A percentile compares a stretch with the other conserved stretches of the same genome.
phyloP scores from a whole-genome alignment of 2,329 filamentous ascomycete genomes.

The Colletotrichum sidae region DNA sequence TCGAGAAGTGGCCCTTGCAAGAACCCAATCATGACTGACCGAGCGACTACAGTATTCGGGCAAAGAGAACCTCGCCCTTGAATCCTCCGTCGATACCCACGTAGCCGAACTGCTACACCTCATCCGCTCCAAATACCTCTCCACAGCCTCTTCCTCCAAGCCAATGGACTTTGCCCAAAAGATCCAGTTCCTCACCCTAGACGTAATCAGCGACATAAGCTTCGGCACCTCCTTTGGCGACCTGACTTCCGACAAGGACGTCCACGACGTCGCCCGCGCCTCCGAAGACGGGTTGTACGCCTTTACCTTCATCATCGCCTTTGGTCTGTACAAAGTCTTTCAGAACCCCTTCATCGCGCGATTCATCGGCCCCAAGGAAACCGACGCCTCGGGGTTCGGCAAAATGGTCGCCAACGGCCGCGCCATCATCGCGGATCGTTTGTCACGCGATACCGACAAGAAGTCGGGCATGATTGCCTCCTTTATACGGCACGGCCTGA shows the following conservation, averaged over 20 bases:
- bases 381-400: slow-evolving; percentile 33
- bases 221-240: slow-evolving; percentile 63
- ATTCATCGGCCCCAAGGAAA: slow-evolving; percentile 33
- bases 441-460: slow-evolving; percentile 27
- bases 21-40: no score
- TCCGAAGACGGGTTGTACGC: slow-evolving; percentile 47
- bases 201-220: slow-evolving; percentile 65
- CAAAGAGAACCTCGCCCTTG: slow-evolving; percentile 57
- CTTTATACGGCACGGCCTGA: slow-evolving; percentile 58
- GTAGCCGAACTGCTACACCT: slow-evolving; percentile 58
- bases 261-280: slow-evolving; percentile 59
- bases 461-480: slow-evolving; percentile 34
- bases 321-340: slow-evolving; percentile 35
- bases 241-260: slow-evolving; percentile 56
- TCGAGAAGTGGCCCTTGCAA: no score
- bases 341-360: slow-evolving; percentile 23
- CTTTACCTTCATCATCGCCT: slow-evolving; percentile 22
- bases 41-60: no score
- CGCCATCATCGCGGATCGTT: slow-evolving; percentile 24
- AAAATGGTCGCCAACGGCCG: slow-evolving; percentile 40
- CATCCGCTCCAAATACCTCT: slow-evolving; percentile 57
- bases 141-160: slow-evolving; percentile 42
- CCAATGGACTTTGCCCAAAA: slow-evolving; percentile 60
- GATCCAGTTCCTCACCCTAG: slow-evolving; percentile 63
- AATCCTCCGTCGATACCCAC: slow-evolving; percentile 55